phyloP scores from a whole-genome alignment of 257 asterid genomes.

The Ilex asprella region DNA sequence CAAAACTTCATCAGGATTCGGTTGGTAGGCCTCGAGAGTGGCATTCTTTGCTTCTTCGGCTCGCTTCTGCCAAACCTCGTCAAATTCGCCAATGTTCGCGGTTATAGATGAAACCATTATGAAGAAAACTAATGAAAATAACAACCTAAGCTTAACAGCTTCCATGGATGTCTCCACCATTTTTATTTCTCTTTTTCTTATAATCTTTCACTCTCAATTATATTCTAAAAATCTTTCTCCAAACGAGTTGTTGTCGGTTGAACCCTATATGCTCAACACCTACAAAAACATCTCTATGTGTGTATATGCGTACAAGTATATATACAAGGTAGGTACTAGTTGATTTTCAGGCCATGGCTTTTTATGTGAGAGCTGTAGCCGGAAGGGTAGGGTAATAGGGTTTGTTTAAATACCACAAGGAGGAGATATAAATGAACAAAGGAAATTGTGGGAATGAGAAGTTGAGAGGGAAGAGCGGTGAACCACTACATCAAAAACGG shows the following conservation, averaged over 20 bases:
- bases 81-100: slow-evolving; percentile 11
- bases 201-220: not conserved
- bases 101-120: slow-evolving; percentile 10
- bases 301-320: not conserved
- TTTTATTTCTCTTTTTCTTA: not conserved
- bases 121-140: slow-evolving; percentile 13
- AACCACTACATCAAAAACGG: not conserved
- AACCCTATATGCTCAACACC: no score
- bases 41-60: slow-evolving; percentile 29
- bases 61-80: slow-evolving; percentile 35
- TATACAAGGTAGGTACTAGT: not conserved
- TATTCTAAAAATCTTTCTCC: not conserved
- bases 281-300: not conserved
- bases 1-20: slow-evolving; percentile 25
- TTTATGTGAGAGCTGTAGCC: not conserved
- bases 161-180: slow-evolving; percentile 19
- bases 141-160: slow-evolving; percentile 14
- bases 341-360: no score
- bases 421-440: slow-evolving; percentile 1
- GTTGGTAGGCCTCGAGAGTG: slow-evolving; percentile 37
- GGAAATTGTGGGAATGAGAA: slow-evolving; percentile 13
- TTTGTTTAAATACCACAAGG: slow-evolving; percentile 1
- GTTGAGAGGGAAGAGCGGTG: slow-evolving; percentile 31
- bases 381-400: not conserved
- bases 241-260: not conserved